Base-by-base conservation (phyloP, 345 rosid genomes). In the Jatropha curcas region DNA sequence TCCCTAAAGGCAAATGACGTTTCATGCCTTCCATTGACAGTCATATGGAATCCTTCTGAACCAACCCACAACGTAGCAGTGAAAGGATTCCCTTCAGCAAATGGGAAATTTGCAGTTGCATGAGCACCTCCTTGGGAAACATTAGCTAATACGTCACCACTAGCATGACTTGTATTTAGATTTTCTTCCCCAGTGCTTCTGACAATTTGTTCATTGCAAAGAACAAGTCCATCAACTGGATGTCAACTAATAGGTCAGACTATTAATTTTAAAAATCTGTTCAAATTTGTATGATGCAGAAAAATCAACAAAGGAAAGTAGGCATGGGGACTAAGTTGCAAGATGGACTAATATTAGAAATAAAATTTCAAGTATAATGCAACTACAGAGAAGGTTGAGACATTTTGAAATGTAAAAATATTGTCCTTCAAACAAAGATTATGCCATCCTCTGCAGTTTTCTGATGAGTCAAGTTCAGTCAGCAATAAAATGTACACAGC, bases 21-120 rank as follows among this genome's bases (percentile, higher is more conserved):
- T 75, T 90, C 98, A 28, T 89, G 95, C 68, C 87, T 89, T 65
- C 97, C 97, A 76, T 94, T 90, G 31, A 92, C 92, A 3, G 92
- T 90, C 95, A 90, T 83, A 82, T 92, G 97, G 76, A 94, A 89
- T 65, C 98, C 98, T 80, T 89, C 88, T 24, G 76, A 65, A 58
- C 97, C 97, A 78, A 76, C 82, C 97, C 97, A 90, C 37, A 94
- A 69, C 5, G 97, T 92, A 28, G 97, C 95, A 55, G 89, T 83
- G 82, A 92, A 90, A 27, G 88, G 89, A 80, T 61, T 89, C 20
- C 94, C 94, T 76, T 77, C 90, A 55, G 83, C 71, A 79, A 88
- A 94, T 39, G 97, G 98, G 78, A 92, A 94, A 79, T 85, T 82
- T 70, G 84, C 76, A 74, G 81, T 81, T 60, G 76, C 82, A 74